Base-by-base conservation (phyloP, 169 alveolate genomes). In the Eimeria sp. region DNA sequence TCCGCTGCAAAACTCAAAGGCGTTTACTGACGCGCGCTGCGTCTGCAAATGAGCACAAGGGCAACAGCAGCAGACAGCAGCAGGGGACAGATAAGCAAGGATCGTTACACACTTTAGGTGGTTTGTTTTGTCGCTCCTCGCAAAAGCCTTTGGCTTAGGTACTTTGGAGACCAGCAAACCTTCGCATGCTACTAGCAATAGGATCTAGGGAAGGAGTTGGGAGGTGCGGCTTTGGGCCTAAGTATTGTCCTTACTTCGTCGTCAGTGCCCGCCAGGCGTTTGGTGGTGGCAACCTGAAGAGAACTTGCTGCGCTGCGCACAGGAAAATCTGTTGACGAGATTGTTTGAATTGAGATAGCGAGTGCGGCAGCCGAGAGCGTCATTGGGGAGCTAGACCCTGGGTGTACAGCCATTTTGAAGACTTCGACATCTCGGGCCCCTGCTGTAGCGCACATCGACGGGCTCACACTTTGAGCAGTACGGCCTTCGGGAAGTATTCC, bases 301-400 rank as follows among this genome's bases (percentile, higher is more conserved):
- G 73, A 51, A 30, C 63, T 82, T 47, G 90, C 90, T 7, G 90
- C 65, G 73, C 90, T 82, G 90, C 90, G 90, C 73, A 82, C 90
- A 13, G 90, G 90, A 27, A 82, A 82, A 13, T 82, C 73, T 27
- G 72, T 14, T 34, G 90, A 49, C 18, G 90, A 20, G 51, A 82
- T 20, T 5, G 90, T 57, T 27, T 25, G 27, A 16, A 82, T 82
- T n/a, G 90, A 49, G 72, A 82, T 20, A 27, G 90, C 90, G 7
- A 82, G 73, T 0, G 90, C 90, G 7, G 73, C 90, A 16, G n/a
- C 70, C 20, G 90, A 72, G 25, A 82, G 72, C 18, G 90, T 16
- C 65, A 76, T n/a, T n/a, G 78, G 78, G 78, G 49, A 6, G 34
- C 78, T 30, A n/a, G 49, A n/a, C 30, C 49, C 30, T 25, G 78